A percentile compares a stretch with the other conserved stretches of the same genome.
phyloP scores from a whole-genome alignment of 306 rosid genomes.

The Coriaria nepalensis region DNA sequence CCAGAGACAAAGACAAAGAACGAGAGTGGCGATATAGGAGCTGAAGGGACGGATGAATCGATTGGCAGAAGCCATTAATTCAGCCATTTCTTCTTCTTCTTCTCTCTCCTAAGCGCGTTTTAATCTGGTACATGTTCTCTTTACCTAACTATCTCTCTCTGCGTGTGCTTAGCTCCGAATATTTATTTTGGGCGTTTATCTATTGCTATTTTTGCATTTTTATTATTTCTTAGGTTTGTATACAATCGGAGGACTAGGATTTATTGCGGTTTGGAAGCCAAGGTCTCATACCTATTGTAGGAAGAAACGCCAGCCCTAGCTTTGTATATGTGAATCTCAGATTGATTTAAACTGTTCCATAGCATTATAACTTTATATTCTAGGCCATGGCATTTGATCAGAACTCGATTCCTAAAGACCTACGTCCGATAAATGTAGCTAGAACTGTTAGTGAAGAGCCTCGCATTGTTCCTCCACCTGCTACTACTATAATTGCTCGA shows the following conservation, averaged over 20 bases:
- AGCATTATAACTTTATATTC: constrained; percentile 2
- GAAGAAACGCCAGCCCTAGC: constrained; percentile 2
- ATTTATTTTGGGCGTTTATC: constrained; percentile 1
- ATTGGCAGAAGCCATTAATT: constrained; percentile 10
- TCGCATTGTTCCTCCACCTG: constrained; percentile 27
- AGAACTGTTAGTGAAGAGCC: constrained; percentile 46
- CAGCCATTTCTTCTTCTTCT: constrained; percentile 8
- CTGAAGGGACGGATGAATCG: constrained; percentile 14
- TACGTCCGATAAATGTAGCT: constrained; percentile 49
- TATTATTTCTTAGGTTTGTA: too few species aligned
- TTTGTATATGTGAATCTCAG: background rate
- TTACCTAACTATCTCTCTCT: too few species aligned
- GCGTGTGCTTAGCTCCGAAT: constrained; percentile 14
- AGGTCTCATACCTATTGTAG: constrained; percentile 8
- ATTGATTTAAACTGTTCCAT: background rate
- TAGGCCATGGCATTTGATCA: constrained; percentile 75
- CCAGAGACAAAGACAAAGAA: constrained; percentile 4
- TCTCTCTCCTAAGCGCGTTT: background rate
- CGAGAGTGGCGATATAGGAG: background rate
- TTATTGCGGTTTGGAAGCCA: constrained; percentile 16
- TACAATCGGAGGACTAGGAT: constrained; percentile 21
- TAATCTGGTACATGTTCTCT: too few species aligned
- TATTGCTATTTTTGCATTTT: background rate
- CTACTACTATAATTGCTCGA: constrained; percentile 18
- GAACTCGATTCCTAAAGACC: constrained; percentile 38